phyloP scores from a whole-genome alignment of 805 yeast genomes.

The Teunomyces barrocoloradensis region DNA sequence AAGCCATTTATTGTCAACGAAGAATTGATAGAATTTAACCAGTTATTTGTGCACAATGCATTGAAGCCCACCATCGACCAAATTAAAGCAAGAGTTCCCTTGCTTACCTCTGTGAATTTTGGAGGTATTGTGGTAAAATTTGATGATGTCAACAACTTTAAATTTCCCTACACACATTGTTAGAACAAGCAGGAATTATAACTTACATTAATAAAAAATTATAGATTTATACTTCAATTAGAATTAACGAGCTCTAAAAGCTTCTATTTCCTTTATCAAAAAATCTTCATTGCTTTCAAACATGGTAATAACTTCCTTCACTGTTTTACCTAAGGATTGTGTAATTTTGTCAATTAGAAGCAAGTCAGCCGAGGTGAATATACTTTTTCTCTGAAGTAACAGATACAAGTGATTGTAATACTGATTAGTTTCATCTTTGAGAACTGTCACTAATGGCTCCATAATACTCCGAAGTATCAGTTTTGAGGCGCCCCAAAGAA shows the following conservation, averaged over 20 bases:
- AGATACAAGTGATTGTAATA: neutral
- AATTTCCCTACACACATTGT: neutral
- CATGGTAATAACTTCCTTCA: neutral
- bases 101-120: slow-evolving; percentile 11
- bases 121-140: slow-evolving; percentile 16
- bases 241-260: neutral
- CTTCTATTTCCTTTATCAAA: neutral
- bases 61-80: slow-evolving; percentile 7
- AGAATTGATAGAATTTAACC: slow-evolving; percentile 10
- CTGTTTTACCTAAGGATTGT: neutral
- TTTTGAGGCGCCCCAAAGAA: neutral
- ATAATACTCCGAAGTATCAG: neutral
- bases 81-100: slow-evolving; percentile 8
- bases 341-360: neutral
- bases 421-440: slow-evolving; percentile 1
- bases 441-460: neutral
- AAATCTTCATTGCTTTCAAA: slow-evolving; percentile 2
- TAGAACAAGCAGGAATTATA: neutral
- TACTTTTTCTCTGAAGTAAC: neutral
- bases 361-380: neutral
- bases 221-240: neutral
- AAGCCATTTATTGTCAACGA: slow-evolving; percentile 14
- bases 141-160: slow-evolving; percentile 2
- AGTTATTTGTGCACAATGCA: slow-evolving; percentile 14
- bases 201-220: neutral